Base-by-base conservation (phyloP, 176 grass and related monocot species). In the Ananas comosus region DNA sequence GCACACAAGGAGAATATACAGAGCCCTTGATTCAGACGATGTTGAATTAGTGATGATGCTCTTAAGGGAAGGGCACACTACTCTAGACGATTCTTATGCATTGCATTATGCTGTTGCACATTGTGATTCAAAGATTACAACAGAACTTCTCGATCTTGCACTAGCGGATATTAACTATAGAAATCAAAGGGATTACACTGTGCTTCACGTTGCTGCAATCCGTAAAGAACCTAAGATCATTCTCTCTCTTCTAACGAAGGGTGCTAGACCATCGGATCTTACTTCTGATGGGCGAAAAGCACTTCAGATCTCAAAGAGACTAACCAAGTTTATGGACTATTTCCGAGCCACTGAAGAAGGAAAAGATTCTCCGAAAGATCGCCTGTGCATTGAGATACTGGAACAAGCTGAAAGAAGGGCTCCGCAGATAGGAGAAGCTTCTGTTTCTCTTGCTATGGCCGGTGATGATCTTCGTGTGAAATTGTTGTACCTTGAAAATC, bases 71-170 rank as follows among this genome's bases (percentile, higher is more conserved):
- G 89, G 90, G 64, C 83, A 78, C 13, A 91, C 94, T 23, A 91
- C 86, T 66, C 76, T 99, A 50, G 94, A 99, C 51, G 86, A 93
- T 56, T 80, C 94, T 14, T 93, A 79, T 80, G 94, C 90, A 17
- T 78, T 99, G 82, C 94, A 99, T 64, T 99, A 99, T 70, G 87
- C 94, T 48, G 90, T 99, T 0, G 86, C 88, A 74, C 87, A 88
- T 54, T 99, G 94, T 52, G 94, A 93, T 68, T 80, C 84, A 7
- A 99, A 99, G 79, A 88, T 99, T 64, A 93, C 90, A 23, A 82
- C 68, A 13, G 94, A 99, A 70, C 81, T 99, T 64, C 78, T 99
- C 24, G 94, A 99, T 72, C 73, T 86, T 21, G 80, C 80, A 67
- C 82, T 93, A 42, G 94, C 90, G 69, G 87, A 99, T 82, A 78